These are phyloP conservation scores for Urochloa ruziziensis DNA, from an alignment of 176 grass and related monocot genomes.

Conservation along the genomic window DNA sequence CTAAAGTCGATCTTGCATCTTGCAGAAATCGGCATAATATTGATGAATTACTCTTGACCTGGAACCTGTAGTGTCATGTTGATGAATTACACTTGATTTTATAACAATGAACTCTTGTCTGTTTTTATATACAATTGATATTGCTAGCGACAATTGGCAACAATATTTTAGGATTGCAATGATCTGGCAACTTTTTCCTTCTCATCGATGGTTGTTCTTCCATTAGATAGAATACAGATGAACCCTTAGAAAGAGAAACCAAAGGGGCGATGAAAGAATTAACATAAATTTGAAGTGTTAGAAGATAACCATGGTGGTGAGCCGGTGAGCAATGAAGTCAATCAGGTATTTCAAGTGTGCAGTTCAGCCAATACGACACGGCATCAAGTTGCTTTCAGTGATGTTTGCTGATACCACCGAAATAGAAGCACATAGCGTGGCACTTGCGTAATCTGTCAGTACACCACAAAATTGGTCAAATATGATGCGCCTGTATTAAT, in stretches of 20 bases:
- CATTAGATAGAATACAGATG: neutral
- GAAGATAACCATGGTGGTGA: neutral
- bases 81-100: neutral
- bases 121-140: neutral
- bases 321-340: neutral
- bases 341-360: conserved; percentile 13
- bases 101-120: neutral
- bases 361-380: neutral
- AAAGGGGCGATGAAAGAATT: neutral
- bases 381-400: neutral
- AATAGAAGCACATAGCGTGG: conserved; percentile 5
- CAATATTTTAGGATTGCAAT: neutral
- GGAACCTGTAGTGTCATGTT: neutral
- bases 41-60: neutral
- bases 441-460: neutral
- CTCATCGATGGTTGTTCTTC: neutral
- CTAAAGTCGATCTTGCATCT: neutral
- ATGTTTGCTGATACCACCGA: neutral
- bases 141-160: neutral
- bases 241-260: neutral
- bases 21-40: neutral
- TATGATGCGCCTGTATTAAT: neutral
- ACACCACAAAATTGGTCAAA: conserved; percentile 12
- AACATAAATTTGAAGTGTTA: neutral
- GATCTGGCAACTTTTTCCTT: neutral